A percentile compares a stretch with the other conserved stretches of the same genome.
phyloP scores from a whole-genome alignment of 177 flowering plant species.

The Vitis hybrid region DNA sequence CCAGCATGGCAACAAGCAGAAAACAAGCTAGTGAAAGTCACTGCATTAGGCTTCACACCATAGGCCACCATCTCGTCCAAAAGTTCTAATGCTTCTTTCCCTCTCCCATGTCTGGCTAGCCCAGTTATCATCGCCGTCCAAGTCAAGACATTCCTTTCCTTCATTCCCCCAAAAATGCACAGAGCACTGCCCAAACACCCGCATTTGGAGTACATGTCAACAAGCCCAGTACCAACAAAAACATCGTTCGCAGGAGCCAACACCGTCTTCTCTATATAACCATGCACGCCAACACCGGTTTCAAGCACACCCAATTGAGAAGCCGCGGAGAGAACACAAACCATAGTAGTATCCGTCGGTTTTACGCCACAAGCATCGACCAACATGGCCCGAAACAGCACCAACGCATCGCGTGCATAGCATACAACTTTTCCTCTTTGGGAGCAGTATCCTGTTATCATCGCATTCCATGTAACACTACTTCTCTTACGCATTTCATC shows the following conservation, averaged over 20 bases:
- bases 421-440: slow-evolving; percentile 10
- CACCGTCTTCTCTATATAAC: slow-evolving; percentile 35
- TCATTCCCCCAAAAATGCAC: slow-evolving; percentile 34
- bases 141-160: slow-evolving; percentile 34
- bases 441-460: slow-evolving; percentile 49
- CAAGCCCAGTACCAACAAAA: slow-evolving; percentile 45
- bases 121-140: slow-evolving; percentile 54
- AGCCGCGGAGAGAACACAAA: slow-evolving; percentile 46
- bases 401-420: slow-evolving; percentile 20
- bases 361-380: slow-evolving; percentile 11
- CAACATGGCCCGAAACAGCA: slow-evolving; percentile 38
- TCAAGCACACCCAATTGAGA: slow-evolving; percentile 42
- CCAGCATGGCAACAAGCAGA: slow-evolving; percentile 55
- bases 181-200: slow-evolving; percentile 37
- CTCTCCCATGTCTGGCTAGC: slow-evolving; percentile 50
- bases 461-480: slow-evolving; percentile 49
- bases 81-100: slow-evolving; percentile 37
- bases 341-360: slow-evolving; percentile 48
- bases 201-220: slow-evolving; percentile 61
- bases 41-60: slow-evolving; percentile 40
- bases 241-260: slow-evolving; percentile 36
- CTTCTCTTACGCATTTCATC: slow-evolving; percentile 50
- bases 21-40: slow-evolving; percentile 53
- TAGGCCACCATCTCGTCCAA: slow-evolving; percentile 29
- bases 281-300: slow-evolving; percentile 45